Evolutionary conservation across 495 filamentous ascomycete species (phyloP).

Genomic region (Evernia prunastri): DNA sequence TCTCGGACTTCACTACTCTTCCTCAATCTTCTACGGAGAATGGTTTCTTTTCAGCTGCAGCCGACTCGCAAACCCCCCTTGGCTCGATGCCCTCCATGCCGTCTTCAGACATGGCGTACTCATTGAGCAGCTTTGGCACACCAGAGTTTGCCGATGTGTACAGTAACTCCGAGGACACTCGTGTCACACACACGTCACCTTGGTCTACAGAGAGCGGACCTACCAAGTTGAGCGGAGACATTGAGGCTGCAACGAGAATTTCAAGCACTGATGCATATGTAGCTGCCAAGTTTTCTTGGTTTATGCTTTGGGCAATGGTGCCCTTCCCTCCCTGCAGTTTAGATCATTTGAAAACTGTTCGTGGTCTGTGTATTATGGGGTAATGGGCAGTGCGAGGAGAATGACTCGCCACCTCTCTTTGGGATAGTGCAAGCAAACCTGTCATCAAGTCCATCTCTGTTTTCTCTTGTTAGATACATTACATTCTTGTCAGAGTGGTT

Average conservation of each 20-base stretch:
- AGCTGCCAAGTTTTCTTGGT: not conserved
- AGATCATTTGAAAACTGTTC: not conserved
- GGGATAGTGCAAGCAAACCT: not conserved
- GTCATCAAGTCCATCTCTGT: not conserved
- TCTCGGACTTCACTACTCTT: slow-evolving; percentile 11
- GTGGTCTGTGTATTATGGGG: not conserved
- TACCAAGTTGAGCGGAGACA: not conserved
- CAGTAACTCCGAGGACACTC: not conserved
- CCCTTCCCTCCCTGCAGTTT: not conserved
- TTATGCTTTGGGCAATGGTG: not conserved
- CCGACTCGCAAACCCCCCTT: not conserved
- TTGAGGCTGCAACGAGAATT: not conserved
- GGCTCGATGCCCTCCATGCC: not conserved
- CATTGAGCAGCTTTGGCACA: not conserved
- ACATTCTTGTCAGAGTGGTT: not conserved
- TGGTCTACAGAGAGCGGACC: not conserved
- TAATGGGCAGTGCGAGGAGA: not conserved
- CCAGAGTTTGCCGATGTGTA: not conserved
- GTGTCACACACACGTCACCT: not conserved
- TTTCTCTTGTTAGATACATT: not conserved
- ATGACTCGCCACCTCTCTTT: not conserved
- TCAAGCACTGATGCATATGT: not conserved
- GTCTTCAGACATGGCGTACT: not conserved
- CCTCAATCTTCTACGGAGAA: not conserved
- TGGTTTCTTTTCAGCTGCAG: slow-evolving; percentile 3